A percentile compares a stretch with the other conserved stretches of the same genome.
These are phyloP conservation scores for Chalciporus piperatus DNA, from an alignment of 768 basidiomycete species.

Conservation along the genomic window DNA sequence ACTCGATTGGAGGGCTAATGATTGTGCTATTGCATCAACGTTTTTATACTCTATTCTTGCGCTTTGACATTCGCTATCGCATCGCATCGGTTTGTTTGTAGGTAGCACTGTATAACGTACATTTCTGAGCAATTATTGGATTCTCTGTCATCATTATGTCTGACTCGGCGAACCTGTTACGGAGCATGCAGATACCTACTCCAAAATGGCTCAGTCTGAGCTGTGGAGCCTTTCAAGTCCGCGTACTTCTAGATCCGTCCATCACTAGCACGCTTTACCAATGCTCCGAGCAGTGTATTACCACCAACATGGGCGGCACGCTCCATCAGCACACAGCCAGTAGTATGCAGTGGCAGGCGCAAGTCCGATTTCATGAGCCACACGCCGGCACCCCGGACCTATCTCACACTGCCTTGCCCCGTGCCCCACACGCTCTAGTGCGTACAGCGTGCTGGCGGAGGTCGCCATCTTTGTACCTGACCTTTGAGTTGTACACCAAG, in stretches of 20 bases:
- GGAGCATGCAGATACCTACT: too few species aligned
- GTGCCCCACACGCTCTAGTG: slow-evolving; percentile 18
- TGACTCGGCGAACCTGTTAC: too few species aligned
- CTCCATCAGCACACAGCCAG: slow-evolving; percentile 5
- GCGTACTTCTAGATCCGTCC: slow-evolving; percentile 20
- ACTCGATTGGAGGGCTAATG: slow-evolving; percentile 31
- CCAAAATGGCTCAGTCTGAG: background rate
- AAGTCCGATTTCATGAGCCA: slow-evolving; percentile 5
- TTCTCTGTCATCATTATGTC: background rate
- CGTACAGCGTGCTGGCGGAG: slow-evolving; percentile 21
- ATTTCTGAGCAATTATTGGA: slow-evolving; percentile 12
- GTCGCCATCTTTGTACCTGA: slow-evolving; percentile 22
- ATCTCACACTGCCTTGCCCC: slow-evolving; percentile 26
- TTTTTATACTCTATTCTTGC: slow-evolving; percentile 28
- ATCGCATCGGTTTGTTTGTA: slow-evolving; percentile 30
- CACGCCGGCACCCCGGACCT: slow-evolving; percentile 1
- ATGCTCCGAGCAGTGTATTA: background rate
- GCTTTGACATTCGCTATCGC: slow-evolving; percentile 26
- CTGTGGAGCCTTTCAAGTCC: slow-evolving; percentile 11
- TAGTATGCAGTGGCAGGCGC: background rate
- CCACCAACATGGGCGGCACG: slow-evolving; percentile 4
- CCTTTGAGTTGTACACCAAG: slow-evolving; percentile 3
- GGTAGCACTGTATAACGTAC: slow-evolving; percentile 27
- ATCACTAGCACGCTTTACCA: slow-evolving; percentile 3
- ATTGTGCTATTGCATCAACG: slow-evolving; percentile 24